Base-by-base conservation (phyloP, 306 rosid genomes). In the Prunus mongolica region DNA sequence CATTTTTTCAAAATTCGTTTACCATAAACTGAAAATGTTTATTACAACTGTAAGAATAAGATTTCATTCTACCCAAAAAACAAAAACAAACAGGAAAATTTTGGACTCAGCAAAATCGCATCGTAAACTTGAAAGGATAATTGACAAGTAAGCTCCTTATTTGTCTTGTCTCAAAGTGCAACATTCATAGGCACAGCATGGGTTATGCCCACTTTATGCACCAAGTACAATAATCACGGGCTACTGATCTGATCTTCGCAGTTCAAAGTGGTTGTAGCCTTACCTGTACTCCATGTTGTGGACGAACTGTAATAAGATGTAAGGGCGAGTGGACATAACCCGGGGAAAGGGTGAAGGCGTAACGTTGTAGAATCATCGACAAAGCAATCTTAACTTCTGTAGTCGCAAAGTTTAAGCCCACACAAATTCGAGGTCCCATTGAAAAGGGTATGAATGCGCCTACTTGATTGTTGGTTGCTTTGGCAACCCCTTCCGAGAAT, bases 361-460 rank as follows among this genome's bases (percentile, higher is more conserved):
- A 72, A 66, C 67, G 82, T 22, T 82, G 85, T 56, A 82, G 61
- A 46, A 77, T 77, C 85, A 82, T 82, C 0, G 76, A 56, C 12
- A 82, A 62, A 20, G 76, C 79, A 20, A 82, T 45, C 75, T 73
- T 82, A 5, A 46, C 71, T 78, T 82, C 79, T 0, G 74, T 46
- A 11, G n/a, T 19, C 11, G 82, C 82, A 15, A 72, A 82, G 72
- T 77, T 77, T 8, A 67, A 22, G 12, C 85, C 85, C 13, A 73
- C 85, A 52, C 85, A 82, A 12, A 5, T 77, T 32, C 85, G 75
- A 27, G 79, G 85, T 68, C 85, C 85, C 12, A 72, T 4, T 25
- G 72, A 79, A 20, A 82, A 77, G 34, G 85, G 85, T 10, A 82
- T 0, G 44, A 72, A 82, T 16, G 69, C 79, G 2, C 76, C 79